Conservation (phyloP, 1,284 basidiomycete species). For the Pseudozyma thailandica region DNA sequence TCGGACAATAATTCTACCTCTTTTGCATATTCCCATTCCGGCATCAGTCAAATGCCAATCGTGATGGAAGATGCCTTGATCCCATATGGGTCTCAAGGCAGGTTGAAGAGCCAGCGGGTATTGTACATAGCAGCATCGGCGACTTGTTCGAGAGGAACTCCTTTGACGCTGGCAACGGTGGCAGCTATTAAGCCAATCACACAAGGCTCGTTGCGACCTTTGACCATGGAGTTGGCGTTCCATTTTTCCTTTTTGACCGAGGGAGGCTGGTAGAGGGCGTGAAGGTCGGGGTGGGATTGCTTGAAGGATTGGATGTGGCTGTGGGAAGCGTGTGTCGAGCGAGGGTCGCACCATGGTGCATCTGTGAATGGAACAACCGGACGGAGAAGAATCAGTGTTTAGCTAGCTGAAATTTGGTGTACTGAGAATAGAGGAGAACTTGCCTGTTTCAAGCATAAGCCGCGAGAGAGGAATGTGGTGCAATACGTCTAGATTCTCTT, state of each 20-base stretch:
- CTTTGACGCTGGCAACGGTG: conserved; percentile 76
- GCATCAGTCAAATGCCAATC: too few species aligned
- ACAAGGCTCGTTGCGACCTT: conserved; percentile 84
- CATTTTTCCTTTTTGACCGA: conserved; percentile 77
- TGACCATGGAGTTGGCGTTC: conserved; percentile 75
- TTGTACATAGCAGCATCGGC: conserved; percentile 65
- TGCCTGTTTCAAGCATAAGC: conserved; percentile 82
- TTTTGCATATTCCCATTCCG: conserved; percentile 2
- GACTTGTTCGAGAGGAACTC: conserved; percentile 74
- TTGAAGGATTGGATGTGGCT: conserved; percentile 73
- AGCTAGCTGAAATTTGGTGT: background rate
- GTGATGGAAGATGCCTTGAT: background rate
- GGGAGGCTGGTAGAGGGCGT: conserved; percentile 73
- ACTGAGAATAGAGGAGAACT: conserved; percentile 32
- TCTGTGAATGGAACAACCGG: conserved; percentile 32
- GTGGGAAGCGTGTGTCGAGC: conserved; percentile 79
- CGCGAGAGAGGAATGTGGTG: conserved; percentile 75
- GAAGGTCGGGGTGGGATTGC: conserved; percentile 68
- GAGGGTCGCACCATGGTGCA: conserved; percentile 79
- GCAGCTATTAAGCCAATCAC: conserved; percentile 81
- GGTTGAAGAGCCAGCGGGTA: conserved; percentile 52
- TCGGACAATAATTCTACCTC: conserved; percentile 23
- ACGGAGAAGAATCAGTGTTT: background rate
- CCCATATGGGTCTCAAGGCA: conserved; percentile 2
- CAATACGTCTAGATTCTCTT: conserved; percentile 76